A percentile compares a stretch with the other conserved stretches of the same genome.
These are phyloP conservation scores for Hyphodiscus hymeniophilus DNA, from an alignment of 495 filamentous ascomycete genomes.

Conservation along the genomic window DNA sequence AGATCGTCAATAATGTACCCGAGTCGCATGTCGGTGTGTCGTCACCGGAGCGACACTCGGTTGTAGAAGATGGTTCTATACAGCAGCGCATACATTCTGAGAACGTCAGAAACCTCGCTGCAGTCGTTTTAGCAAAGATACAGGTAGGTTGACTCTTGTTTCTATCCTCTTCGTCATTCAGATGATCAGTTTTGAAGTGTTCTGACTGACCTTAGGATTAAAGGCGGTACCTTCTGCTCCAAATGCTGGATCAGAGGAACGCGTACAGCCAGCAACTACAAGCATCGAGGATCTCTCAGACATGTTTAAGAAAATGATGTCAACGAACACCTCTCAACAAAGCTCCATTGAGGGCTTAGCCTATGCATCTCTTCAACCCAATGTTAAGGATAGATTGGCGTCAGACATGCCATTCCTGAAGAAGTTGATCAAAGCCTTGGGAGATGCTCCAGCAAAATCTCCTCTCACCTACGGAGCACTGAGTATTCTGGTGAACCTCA, in stretches of 20 bases:
- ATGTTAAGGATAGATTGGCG: slow-evolving; percentile 71
- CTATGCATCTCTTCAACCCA: slow-evolving; percentile 75
- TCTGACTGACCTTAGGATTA: slow-evolving; percentile 40
- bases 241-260: slow-evolving; percentile 30
- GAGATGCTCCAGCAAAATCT: slow-evolving; percentile 50
- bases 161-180: neutral
- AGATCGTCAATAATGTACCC: slow-evolving; percentile 60
- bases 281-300: slow-evolving; percentile 64
- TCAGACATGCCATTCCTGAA: slow-evolving; percentile 57
- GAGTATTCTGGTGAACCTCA: slow-evolving; percentile 76
- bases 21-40: slow-evolving; percentile 45
- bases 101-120: slow-evolving; percentile 55
- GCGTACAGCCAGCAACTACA: slow-evolving; percentile 38
- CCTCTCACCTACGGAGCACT: slow-evolving; percentile 77
- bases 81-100: slow-evolving; percentile 34
- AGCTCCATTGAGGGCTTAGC: slow-evolving; percentile 87
- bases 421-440: slow-evolving; percentile 55
- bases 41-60: slow-evolving; percentile 5
- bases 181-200: slow-evolving; percentile 3
- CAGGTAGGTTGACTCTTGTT: slow-evolving; percentile 34
- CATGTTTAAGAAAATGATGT: slow-evolving; percentile 71
- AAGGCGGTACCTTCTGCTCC: slow-evolving; percentile 37
- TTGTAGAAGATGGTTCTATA: slow-evolving; percentile 18
- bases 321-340: slow-evolving; percentile 44
- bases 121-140: slow-evolving; percentile 78